Conservation (phyloP, 805 yeast genomes). For the Candida bentonensis region DNA sequence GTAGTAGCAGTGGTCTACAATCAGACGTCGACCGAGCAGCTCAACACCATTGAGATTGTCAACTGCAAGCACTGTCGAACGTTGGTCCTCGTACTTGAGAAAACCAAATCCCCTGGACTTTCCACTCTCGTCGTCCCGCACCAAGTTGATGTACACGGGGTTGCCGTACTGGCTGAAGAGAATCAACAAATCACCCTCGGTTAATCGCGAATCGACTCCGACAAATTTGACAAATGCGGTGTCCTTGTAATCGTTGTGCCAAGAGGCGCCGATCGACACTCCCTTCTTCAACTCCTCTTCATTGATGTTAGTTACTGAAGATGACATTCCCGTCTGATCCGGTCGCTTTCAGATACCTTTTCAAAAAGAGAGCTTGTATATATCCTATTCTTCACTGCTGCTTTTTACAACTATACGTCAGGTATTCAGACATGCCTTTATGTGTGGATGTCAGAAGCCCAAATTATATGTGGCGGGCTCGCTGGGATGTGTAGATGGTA, state of each 20-base stretch:
- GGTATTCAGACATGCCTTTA: no score
- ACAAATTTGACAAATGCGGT: slow-evolving; percentile 71
- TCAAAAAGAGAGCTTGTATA: no score
- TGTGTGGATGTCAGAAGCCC: no score
- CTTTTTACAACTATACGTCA: no score
- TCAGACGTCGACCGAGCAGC: slow-evolving; percentile 34
- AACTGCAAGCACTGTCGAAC: slow-evolving; percentile 70
- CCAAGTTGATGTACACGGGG: slow-evolving; percentile 61
- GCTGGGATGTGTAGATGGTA: no score
- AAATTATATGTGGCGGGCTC: no score
- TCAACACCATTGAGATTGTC: slow-evolving; percentile 71
- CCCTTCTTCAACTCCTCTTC: slow-evolving; percentile 52
- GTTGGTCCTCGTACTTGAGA: slow-evolving; percentile 68
- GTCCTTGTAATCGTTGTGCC: slow-evolving; percentile 79
- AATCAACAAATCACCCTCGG: slow-evolving; percentile 61
- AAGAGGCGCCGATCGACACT: slow-evolving; percentile 50
- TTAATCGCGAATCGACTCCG: slow-evolving; percentile 45
- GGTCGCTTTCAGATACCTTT: no score
- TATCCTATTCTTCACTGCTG: no score
- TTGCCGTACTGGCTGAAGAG: slow-evolving; percentile 84
- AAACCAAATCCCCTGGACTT: slow-evolving; percentile 65
- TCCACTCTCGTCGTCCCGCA: slow-evolving; percentile 52
- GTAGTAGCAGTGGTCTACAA: slow-evolving; percentile 63
- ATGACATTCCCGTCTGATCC: neutral
- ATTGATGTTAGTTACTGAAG: slow-evolving; percentile 38